A percentile compares a stretch with the other conserved stretches of the same genome.
phyloP scores from a whole-genome alignment of 2,329 filamentous ascomycete species.

The Zasmidium citrigriseum region DNA sequence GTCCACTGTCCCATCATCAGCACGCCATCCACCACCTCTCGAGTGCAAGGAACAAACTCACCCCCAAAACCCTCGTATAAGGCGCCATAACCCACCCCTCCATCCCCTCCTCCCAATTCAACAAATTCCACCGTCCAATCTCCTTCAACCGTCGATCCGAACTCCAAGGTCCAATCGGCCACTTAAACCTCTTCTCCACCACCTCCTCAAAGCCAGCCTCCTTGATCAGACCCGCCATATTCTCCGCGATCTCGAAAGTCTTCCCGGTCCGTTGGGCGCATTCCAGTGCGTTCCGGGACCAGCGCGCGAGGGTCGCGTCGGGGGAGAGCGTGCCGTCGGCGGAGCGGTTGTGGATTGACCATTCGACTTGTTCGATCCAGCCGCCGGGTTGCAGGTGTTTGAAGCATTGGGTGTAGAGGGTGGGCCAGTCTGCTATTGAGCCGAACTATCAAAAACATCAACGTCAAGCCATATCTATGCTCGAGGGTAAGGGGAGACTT shows the following conservation, averaged over 20 bases:
- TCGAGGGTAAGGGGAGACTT: no score
- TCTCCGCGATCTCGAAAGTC: constrained; percentile 32
- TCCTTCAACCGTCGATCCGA: constrained; percentile 41
- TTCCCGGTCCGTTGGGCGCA: constrained; percentile 28
- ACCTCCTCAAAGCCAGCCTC: constrained; percentile 50
- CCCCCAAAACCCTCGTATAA: constrained; percentile 40
- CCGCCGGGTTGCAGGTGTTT: constrained; percentile 43
- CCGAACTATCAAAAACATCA: no score
- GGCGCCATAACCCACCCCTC: constrained; percentile 44
- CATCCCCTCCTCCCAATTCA: constrained; percentile 44
- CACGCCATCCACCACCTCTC: background rate
- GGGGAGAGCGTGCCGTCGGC: constrained; percentile 31
- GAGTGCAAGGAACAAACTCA: constrained; percentile 11
- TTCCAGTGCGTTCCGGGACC: constrained; percentile 26
- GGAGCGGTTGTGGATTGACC: constrained; percentile 30
- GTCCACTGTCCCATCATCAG: constrained; percentile 30
- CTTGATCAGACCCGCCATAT: constrained; percentile 27
- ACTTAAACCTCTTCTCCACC: constrained; percentile 42
- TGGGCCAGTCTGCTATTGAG: constrained; percentile 42
- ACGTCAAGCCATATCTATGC: no score
- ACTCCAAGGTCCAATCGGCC: constrained; percentile 46
- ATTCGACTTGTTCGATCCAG: constrained; percentile 47
- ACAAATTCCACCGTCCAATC: constrained; percentile 38
- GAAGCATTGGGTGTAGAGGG: constrained; percentile 41
- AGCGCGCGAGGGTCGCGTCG: constrained; percentile 27